phyloP scores from a whole-genome alignment of 2,329 filamentous ascomycete genomes.

The Curvularia eragrostidis region DNA sequence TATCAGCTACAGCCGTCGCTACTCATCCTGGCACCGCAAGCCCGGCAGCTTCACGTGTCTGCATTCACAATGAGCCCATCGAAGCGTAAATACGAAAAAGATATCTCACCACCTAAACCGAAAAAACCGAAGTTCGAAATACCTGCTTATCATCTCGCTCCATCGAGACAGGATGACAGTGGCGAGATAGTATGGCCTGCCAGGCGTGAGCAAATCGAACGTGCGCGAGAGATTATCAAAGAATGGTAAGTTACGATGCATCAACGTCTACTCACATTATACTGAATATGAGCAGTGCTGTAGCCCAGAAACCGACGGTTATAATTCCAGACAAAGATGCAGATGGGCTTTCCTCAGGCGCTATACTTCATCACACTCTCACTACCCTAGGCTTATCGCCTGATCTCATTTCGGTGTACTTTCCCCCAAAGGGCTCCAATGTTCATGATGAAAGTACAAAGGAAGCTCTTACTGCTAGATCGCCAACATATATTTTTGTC shows the following conservation, averaged over 20 bases:
- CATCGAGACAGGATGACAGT: constrained; percentile 33
- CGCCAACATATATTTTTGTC: constrained; percentile 66
- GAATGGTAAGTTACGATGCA: constrained; percentile 59
- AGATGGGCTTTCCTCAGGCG: constrained; percentile 69
- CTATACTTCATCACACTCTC: constrained; percentile 67
- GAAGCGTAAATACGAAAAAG: constrained; percentile 41
- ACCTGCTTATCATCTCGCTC: constrained; percentile 43
- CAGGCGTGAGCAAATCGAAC: constrained; percentile 60
- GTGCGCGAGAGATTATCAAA: constrained; percentile 62
- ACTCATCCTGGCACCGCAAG: background rate
- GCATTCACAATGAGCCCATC: constrained; percentile 30
- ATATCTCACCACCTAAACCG: constrained; percentile 18
- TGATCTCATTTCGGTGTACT: constrained; percentile 63
- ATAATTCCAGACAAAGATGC: constrained; percentile 74
- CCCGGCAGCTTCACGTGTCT: constrained; percentile 20
- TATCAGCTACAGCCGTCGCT: background rate
- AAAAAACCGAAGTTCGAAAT: constrained; percentile 39
- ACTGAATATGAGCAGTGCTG: constrained; percentile 53
- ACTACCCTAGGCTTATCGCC: constrained; percentile 63
- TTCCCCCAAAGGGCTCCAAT: constrained; percentile 65
- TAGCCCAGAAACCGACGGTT: constrained; percentile 59
- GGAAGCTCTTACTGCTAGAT: constrained; percentile 56
- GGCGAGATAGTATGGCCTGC: constrained; percentile 68
- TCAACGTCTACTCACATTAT: background rate
- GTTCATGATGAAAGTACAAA: constrained; percentile 64